Evolutionary conservation across 768 basidiomycete genomes (phyloP).

Genomic region (Coprinellus aureogranulatus): DNA sequence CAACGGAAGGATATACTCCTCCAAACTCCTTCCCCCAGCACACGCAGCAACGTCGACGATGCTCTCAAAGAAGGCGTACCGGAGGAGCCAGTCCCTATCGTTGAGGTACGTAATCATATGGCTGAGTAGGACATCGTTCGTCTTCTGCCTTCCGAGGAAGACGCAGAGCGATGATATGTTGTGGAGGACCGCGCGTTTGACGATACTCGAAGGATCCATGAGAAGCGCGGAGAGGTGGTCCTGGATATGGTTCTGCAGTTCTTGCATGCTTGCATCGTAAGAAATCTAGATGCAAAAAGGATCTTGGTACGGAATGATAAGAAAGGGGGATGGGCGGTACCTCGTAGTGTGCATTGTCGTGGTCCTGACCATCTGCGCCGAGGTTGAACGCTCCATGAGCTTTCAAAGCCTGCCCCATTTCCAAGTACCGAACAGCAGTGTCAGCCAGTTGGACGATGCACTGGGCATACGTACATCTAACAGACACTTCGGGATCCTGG

Average conservation of each 20-base stretch:
- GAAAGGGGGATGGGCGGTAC: conserved; percentile 30
- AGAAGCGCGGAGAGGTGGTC: conserved; percentile 85
- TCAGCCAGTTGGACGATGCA: conserved; percentile 84
- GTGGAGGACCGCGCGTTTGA: conserved; percentile 86
- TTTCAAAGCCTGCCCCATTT: conserved; percentile 90
- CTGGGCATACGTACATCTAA: conserved; percentile 74
- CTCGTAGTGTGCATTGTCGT: conserved; percentile 80
- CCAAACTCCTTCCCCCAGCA: conserved; percentile 85
- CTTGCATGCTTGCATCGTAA: conserved; percentile 83
- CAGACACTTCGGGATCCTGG: conserved; percentile 83
- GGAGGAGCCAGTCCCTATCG: conserved; percentile 88
- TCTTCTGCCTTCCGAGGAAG: conserved; percentile 88
- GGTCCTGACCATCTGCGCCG: conserved; percentile 62
- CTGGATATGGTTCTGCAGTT: conserved; percentile 81
- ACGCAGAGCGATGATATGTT: conserved; percentile 88
- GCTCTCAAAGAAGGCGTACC: conserved; percentile 91
- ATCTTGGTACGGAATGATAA: not conserved
- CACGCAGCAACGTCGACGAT: conserved; percentile 95
- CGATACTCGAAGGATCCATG: conserved; percentile 83
- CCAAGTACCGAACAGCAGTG: conserved; percentile 82
- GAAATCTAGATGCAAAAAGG: conserved; percentile 59
- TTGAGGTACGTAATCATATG: conserved; percentile 86
- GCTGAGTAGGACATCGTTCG: conserved; percentile 91
- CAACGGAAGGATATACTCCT: conserved; percentile 95
- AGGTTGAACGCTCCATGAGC: conserved; percentile 75